Base-by-base conservation (phyloP, 163 green algal genomes). In the Chloromonas sp. region DNA sequence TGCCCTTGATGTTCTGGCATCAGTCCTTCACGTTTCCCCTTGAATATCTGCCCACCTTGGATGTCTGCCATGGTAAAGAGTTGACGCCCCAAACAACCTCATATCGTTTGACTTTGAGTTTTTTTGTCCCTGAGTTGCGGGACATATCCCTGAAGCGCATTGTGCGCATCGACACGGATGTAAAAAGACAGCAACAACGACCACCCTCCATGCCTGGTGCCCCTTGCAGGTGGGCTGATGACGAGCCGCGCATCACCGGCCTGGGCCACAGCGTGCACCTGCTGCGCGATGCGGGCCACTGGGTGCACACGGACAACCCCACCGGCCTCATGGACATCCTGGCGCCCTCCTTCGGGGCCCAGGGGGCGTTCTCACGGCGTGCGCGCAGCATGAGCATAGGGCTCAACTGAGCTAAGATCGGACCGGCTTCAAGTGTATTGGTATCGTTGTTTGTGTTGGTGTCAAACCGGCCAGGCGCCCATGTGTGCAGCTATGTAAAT, bases 301-400 rank as follows among this genome's bases (percentile, higher is more conserved):
- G 81, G 81, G 76, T 99, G 83, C 96, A 99, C 89, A 93, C 93
- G 0, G 97, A 99, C 89, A 98, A 99, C 84, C 91, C 87, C 70
- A 82, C 87, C 14, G 94, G 93, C 0, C 86, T 97, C 61, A 93
- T 95, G 61, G 86, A 94, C 58, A 96, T 97, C 11, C 84, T 97
- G 80, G 71, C 71, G 71, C 71, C 71, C 71, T 79, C 71, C 71
- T 36, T 79, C 5, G 66, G 66, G 66, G 66, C 66, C 5, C 66
- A 74, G 66, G 36, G 36, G 36, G 36, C 36, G 36, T 36, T 36
- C 36, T 36, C 36, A 36, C 36, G 36, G 36, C 36, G 36, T 36
- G 66, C 66, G 66, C 5, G 66, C 66, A 74, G 5, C 5, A 11
- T 15, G 66, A 5, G 66, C 66, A 74, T 15, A 11, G 5, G 66